Evolutionary conservation across 768 basidiomycete genomes (phyloP).

Genomic region (Scleroderma bovista): DNA sequence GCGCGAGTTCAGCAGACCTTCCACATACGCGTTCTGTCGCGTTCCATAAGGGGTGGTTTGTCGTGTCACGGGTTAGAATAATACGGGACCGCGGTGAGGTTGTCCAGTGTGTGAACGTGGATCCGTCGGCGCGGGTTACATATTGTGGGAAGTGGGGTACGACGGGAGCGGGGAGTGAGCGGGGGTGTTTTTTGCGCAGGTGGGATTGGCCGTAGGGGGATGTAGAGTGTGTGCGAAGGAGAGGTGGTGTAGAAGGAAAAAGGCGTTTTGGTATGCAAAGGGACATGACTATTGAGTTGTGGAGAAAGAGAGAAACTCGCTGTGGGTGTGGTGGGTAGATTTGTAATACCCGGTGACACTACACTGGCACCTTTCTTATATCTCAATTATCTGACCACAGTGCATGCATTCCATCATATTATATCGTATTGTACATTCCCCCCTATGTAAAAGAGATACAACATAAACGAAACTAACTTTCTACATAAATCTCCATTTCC

Average conservation of each 20-base stretch:
- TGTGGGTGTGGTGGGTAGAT: too few relatives aligned
- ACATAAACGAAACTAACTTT: too few relatives aligned
- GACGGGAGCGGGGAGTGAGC: slow-evolving; percentile 72
- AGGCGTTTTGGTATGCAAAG: slow-evolving; percentile 10
- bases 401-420: too few relatives aligned
- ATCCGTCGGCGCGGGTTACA: slow-evolving; percentile 84
- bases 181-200: slow-evolving; percentile 66
- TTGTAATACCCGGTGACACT: too few relatives aligned
- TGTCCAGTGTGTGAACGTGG: slow-evolving; percentile 82
- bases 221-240: slow-evolving; percentile 47
- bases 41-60: slow-evolving; percentile 87
- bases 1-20: slow-evolving; percentile 36
- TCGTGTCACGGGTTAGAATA: slow-evolving; percentile 79
- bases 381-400: too few relatives aligned
- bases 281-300: slow-evolving; percentile 7
- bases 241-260: slow-evolving; percentile 4
- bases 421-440: too few relatives aligned
- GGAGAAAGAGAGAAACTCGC: too few relatives aligned
- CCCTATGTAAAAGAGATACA: too few relatives aligned
- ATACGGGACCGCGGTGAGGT: slow-evolving; percentile 79
- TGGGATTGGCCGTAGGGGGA: slow-evolving; percentile 84
- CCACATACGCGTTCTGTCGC: slow-evolving; percentile 51
- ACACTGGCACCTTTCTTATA: too few relatives aligned
- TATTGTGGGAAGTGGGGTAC: slow-evolving; percentile 84
- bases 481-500: too few relatives aligned